A percentile compares a stretch with the other conserved stretches of the same genome.
phyloP scores from a whole-genome alignment of 1,139 yeast species.

The Debaryomyces nepalensis region DNA sequence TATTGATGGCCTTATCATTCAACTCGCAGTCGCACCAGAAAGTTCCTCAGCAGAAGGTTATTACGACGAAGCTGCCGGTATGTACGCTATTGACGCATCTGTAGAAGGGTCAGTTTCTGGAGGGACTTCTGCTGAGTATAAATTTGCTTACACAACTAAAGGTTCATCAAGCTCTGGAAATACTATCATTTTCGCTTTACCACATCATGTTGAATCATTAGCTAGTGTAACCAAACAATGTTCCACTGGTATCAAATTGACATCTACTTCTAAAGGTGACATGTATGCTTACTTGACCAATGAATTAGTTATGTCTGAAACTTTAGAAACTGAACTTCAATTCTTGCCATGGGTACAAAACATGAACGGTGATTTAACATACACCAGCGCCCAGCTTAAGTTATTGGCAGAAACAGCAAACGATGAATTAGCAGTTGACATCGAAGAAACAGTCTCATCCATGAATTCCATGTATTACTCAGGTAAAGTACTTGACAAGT shows the following conservation, averaged over 20 bases:
- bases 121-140: slow-evolving; percentile 52
- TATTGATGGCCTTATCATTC: slow-evolving; percentile 61
- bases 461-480: slow-evolving; percentile 63
- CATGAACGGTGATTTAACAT: slow-evolving; percentile 38
- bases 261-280: slow-evolving; percentile 68
- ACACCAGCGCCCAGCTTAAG: slow-evolving; percentile 55
- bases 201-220: slow-evolving; percentile 69
- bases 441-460: slow-evolving; percentile 51
- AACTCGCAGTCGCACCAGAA: slow-evolving; percentile 60
- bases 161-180: slow-evolving; percentile 59
- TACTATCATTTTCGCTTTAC: slow-evolving; percentile 67
- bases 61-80: slow-evolving; percentile 44
- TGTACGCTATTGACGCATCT: slow-evolving; percentile 39
- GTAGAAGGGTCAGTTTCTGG: slow-evolving; percentile 33
- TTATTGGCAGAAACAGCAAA: slow-evolving; percentile 60
- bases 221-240: slow-evolving; percentile 35
- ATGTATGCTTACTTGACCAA: slow-evolving; percentile 65
- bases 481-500: slow-evolving; percentile 77
- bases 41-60: slow-evolving; percentile 29
- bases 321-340: slow-evolving; percentile 51
- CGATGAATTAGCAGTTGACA: slow-evolving; percentile 61
- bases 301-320: slow-evolving; percentile 53
- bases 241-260: slow-evolving; percentile 54
- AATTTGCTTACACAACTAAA: slow-evolving; percentile 53
- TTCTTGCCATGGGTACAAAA: slow-evolving; percentile 64